Percentiles rank a stretch among this genome's conserved stretches.
Evolutionary conservation across 306 rosid genomes (phyloP).

Genomic region (Castanea crenata): DNA sequence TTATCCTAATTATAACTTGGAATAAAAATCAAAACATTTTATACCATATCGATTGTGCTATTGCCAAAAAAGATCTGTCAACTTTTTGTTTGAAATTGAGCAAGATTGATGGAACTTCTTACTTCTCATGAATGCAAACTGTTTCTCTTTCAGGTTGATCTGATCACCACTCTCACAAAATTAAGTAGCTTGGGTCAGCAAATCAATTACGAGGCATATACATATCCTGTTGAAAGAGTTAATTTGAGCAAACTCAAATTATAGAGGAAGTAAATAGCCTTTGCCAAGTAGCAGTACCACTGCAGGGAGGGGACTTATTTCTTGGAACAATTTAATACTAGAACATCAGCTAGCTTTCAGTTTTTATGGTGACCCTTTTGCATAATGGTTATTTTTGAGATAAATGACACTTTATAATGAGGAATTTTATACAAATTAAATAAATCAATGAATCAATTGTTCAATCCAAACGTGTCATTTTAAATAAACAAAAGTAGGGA

Average conservation of each 20-base stretch:
- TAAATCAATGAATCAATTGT: background rate
- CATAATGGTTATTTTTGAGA: background rate
- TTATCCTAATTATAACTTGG: background rate
- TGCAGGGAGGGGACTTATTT: background rate
- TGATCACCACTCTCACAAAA: conserved; percentile 80
- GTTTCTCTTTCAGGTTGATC: conserved; percentile 69
- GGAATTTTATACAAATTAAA: background rate
- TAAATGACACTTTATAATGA: background rate
- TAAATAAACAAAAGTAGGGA: too few relatives aligned
- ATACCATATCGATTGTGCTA: background rate
- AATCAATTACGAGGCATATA: conserved; percentile 85
- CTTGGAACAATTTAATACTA: background rate
- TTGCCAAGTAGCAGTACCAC: background rate
- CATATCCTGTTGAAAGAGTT: conserved; percentile 58
- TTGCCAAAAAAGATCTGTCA: background rate
- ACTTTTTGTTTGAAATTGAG: background rate
- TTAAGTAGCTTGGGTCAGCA: conserved; percentile 76
- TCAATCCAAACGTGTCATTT: too few relatives aligned
- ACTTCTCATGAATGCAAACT: background rate
- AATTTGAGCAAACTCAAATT: conserved; percentile 80
- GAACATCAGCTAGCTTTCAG: background rate
- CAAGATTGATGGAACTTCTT: background rate
- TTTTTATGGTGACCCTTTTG: background rate
- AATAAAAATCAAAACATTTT: background rate
- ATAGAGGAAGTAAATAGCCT: conserved; percentile 28